Conservation (phyloP, 208 protist genomes). For the Acanthamoeba culbertsoni region DNA sequence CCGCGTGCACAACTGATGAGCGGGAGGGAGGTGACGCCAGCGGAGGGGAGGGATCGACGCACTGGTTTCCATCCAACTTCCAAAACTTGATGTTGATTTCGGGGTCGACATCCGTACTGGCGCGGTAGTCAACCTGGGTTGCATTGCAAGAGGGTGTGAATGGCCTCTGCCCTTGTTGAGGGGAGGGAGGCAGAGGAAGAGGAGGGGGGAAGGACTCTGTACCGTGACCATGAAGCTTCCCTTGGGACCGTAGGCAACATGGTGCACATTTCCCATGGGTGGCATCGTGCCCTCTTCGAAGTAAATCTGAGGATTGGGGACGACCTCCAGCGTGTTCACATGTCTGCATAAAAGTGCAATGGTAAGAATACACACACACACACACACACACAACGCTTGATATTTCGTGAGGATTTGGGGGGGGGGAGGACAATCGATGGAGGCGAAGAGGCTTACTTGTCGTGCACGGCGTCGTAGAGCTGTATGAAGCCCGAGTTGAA, state of each 20-base stretch:
- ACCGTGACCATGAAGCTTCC: conserved; percentile 28
- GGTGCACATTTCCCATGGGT: neutral
- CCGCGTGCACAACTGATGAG: neutral
- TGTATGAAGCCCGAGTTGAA: neutral
- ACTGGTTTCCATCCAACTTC: neutral
- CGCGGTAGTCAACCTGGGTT: neutral
- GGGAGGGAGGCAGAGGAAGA: neutral
- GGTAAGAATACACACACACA: neutral
- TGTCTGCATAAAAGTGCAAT: neutral
- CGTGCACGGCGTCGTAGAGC: neutral
- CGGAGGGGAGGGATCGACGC: neutral
- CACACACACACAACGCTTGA: neutral
- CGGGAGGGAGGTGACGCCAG: too few species aligned
- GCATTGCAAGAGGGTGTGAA: neutral
- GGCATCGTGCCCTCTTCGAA: neutral
- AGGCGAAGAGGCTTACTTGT: neutral
- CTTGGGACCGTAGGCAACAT: neutral
- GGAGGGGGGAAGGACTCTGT: neutral
- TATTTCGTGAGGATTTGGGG: too few species aligned
- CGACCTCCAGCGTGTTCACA: neutral
- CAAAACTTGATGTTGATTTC: neutral
- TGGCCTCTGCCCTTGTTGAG: too few species aligned
- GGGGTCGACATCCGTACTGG: neutral
- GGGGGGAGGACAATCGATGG: too few species aligned
- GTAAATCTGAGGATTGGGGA: neutral